Conservation (phyloP, 2,329 filamentous ascomycete species). For the Fusarium succisae region DNA sequence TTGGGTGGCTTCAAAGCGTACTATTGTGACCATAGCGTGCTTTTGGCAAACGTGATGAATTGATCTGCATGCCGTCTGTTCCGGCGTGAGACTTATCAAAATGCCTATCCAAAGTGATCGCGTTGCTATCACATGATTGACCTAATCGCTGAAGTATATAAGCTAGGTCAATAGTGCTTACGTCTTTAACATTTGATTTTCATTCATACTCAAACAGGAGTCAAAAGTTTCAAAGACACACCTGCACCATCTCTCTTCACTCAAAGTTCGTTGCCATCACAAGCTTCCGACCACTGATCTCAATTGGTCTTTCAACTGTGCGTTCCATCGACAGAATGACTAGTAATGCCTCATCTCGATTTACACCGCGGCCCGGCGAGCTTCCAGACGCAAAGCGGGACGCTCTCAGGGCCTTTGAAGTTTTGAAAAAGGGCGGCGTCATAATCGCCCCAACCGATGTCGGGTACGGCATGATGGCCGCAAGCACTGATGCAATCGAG, state of each 20-base stretch:
- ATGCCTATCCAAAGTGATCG: fast-evolving
- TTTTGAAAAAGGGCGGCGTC: not conserved
- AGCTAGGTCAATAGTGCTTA: not conserved
- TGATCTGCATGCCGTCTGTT: not conserved
- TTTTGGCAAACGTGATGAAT: fast-evolving
- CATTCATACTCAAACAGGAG: no score
- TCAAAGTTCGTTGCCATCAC: not conserved
- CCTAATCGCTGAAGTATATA: not conserved
- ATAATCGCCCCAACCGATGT: not conserved
- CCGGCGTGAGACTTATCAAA: not conserved
- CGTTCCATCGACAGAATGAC: no score
- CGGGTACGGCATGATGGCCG: not conserved
- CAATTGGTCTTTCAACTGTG: not conserved
- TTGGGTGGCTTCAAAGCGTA: not conserved
- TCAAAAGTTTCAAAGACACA: fast-evolving
- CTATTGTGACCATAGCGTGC: fast-evolving
- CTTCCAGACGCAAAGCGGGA: not conserved
- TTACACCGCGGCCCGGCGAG: not conserved
- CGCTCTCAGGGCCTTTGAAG: not conserved
- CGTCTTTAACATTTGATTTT: not conserved
- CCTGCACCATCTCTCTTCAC: fast-evolving
- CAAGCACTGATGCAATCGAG: not conserved
- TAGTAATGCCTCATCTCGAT: not conserved
- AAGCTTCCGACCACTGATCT: fast-evolving
- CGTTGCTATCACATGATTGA: not conserved